These are phyloP conservation scores for Didymosphaeria variabile DNA, from an alignment of 2,329 filamentous ascomycete genomes.

Conservation along the genomic window DNA sequence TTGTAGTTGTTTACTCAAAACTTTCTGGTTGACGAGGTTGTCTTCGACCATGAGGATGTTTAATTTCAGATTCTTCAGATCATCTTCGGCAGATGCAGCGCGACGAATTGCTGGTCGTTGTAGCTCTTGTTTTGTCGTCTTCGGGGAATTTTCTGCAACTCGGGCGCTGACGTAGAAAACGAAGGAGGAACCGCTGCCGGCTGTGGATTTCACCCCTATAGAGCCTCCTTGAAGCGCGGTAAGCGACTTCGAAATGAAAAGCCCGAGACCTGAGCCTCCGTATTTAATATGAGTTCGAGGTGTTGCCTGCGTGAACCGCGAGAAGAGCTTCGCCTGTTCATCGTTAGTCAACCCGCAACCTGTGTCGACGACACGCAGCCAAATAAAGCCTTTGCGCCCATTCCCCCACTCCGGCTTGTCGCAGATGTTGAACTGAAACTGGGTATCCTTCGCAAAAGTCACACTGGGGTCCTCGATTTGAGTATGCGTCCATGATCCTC, in stretches of 20 bases:
- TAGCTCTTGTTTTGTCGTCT: slow-evolving; percentile 8
- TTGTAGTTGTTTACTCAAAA: slow-evolving; percentile 51
- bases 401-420: slow-evolving; percentile 40
- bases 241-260: slow-evolving; percentile 53
- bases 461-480: slow-evolving; percentile 27
- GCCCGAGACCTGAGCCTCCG: slow-evolving; percentile 53
- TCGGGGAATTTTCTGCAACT: slow-evolving; percentile 23
- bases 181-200: slow-evolving; percentile 49
- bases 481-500: slow-evolving; percentile 36
- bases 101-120: slow-evolving; percentile 19
- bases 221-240: slow-evolving; percentile 49
- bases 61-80: slow-evolving; percentile 29
- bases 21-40: slow-evolving; percentile 54
- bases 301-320: slow-evolving; percentile 41
- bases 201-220: slow-evolving; percentile 52
- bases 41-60: slow-evolving; percentile 49
- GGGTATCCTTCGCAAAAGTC: slow-evolving; percentile 25
- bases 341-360: slow-evolving; percentile 51
- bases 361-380: slow-evolving; percentile 49
- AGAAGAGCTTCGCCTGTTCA: slow-evolving; percentile 47
- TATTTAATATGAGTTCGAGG: slow-evolving; percentile 49
- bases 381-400: slow-evolving; percentile 46
- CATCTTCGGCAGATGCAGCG: slow-evolving; percentile 29
- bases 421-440: slow-evolving; percentile 15
- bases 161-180: slow-evolving; percentile 52